Percentiles rank a stretch among this genome's conserved stretches.
These are phyloP conservation scores for Spinacia oleracea DNA, from an alignment of 179 eudicot genomes.

Conservation along the genomic window DNA sequence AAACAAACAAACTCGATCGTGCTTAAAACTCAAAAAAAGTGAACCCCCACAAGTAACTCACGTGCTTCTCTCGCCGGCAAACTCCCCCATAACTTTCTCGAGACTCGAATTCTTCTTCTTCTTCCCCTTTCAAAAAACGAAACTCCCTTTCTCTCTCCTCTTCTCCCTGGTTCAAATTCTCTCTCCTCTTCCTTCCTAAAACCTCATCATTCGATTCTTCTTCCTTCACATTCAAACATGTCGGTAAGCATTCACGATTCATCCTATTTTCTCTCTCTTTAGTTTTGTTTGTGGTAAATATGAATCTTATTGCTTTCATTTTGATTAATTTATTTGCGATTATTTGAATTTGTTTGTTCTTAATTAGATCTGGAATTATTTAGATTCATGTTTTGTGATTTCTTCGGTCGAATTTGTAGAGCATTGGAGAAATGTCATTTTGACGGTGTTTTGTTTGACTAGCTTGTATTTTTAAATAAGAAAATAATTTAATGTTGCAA, in stretches of 20 bases:
- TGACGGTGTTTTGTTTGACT: background rate
- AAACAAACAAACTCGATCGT: constrained; percentile 7
- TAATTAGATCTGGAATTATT: constrained; percentile 19
- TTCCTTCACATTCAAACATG: constrained; percentile 25
- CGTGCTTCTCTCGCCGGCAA: constrained; percentile 29
- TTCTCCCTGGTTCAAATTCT: constrained; percentile 19
- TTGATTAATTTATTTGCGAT: background rate
- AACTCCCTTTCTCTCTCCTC: background rate
- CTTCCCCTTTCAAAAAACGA: constrained; percentile 10
- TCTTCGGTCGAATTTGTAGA: background rate
- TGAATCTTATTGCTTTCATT: background rate
- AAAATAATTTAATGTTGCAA: constrained; percentile 13
- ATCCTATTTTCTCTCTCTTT: background rate
- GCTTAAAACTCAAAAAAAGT: background rate
- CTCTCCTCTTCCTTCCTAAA: constrained; percentile 5
- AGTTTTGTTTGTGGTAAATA: too few relatives aligned
- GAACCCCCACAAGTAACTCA: constrained; percentile 16
- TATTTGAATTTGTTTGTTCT: background rate
- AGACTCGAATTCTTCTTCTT: background rate
- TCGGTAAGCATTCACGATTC: constrained; percentile 36
- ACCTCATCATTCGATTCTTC: background rate
- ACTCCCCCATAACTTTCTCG: too few relatives aligned
- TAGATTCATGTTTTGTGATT: background rate
- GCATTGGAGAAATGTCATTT: background rate
- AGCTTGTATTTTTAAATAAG: background rate